Conservation (phyloP, 345 rosid species). For the Punica granatum region DNA sequence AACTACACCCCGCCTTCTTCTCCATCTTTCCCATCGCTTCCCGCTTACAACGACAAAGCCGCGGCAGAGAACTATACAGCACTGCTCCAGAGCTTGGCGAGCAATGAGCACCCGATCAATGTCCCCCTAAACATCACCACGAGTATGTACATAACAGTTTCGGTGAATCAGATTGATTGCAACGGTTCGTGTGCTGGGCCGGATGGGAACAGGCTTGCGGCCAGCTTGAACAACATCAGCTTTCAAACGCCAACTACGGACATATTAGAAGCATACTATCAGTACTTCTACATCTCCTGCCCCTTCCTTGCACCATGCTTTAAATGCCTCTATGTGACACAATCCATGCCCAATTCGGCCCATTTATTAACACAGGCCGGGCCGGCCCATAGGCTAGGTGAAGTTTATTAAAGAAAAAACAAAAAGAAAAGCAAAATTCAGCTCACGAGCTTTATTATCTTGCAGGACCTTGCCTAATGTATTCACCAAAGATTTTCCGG, state of each 20-base stretch:
- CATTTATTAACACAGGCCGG: too few relatives aligned
- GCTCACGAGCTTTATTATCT: background rate
- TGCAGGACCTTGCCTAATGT: slow-evolving; percentile 9
- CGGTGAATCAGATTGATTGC: slow-evolving; percentile 5
- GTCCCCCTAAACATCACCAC: slow-evolving; percentile 9
- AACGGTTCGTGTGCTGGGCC: slow-evolving; percentile 6
- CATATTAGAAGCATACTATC: slow-evolving; percentile 16
- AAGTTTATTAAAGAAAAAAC: too few relatives aligned
- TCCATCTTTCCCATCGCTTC: slow-evolving; percentile 9
- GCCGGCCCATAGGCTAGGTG: too few relatives aligned
- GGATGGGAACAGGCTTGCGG: slow-evolving; percentile 2
- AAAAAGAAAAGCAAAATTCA: background rate
- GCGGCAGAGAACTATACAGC: background rate
- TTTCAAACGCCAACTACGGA: slow-evolving; percentile 11
- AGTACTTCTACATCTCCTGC: background rate
- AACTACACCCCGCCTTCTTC: slow-evolving; percentile 4
- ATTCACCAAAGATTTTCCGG: slow-evolving; percentile 5
- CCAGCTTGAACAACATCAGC: slow-evolving; percentile 16
- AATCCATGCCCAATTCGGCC: too few relatives aligned
- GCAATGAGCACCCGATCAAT: slow-evolving; percentile 4
- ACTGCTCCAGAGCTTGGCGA: slow-evolving; percentile 7
- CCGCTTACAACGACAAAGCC: slow-evolving; percentile 4
- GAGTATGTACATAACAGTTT: slow-evolving; percentile 1
- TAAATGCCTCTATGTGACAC: too few relatives aligned
- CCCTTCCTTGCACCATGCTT: background rate